Base-by-base conservation (phyloP, 1,139 yeast species). In the Blastobotrys raffinosifermentans region DNA sequence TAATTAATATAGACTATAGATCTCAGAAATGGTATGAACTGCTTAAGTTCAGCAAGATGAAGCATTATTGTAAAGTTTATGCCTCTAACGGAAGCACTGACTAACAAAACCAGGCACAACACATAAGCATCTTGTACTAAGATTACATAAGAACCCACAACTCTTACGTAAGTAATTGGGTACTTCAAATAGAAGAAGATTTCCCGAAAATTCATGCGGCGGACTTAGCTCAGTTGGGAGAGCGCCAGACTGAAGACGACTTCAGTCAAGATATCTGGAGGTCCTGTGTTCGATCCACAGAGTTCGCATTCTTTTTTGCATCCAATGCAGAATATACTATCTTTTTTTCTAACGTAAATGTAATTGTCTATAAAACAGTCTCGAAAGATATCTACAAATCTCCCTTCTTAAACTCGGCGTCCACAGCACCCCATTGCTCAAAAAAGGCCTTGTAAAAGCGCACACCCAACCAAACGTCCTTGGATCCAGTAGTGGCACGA, bases 241-340 rank as follows among this genome's bases (percentile, higher is more conserved):
- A 41, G 45, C 45, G 45, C 43, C 45, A 41, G 45, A 41, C 45
- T 41, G 34, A 34, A 34, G 25, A 29, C 29, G 13, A 36, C 40
- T 38, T 40, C 36, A 17, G 45, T 32, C 18, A 26, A 34, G 46
- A 32, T 22, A 79, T 80, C 87, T 80, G 84, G 73, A 80, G 86
- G 89, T 80, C 86, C 81, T 78, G 87, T 78, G 89, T 80, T 80
- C 89, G 82, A 80, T 79, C 87, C 89, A 78, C 87, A 80, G 82
- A 79, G 75, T 67, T 76, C 84, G 87, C 89, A 80, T 57, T 47
- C 48, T 45, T 52, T 60, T 34, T 35, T 27, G 26, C 19, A 19
- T 21, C 17, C 15, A n/a, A 10, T 8, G 23, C 9, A 20, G 23
- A n/a, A n/a, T n/a, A n/a, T n/a, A n/a, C n/a, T 11, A 8, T 25